phyloP scores from a whole-genome alignment of 106 monocot species.

The Allium cepa region DNA sequence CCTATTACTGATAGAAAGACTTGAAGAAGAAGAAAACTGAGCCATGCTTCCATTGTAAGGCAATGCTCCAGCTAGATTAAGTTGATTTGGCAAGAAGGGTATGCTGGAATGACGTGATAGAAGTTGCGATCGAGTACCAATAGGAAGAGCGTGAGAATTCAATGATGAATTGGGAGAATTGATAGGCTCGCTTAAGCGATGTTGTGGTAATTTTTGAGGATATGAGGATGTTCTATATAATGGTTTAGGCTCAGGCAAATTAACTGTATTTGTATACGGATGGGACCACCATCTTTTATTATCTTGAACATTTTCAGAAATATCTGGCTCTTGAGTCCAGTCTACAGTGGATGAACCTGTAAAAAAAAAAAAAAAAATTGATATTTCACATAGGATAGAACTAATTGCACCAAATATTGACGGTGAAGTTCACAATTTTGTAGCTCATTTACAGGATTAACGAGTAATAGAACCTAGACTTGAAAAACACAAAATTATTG shows the following conservation, averaged over 20 bases:
- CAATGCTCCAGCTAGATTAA: too few species aligned
- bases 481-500: too few species aligned
- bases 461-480: too few species aligned
- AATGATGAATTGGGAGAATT: slow-evolving; percentile 37
- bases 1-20: too few species aligned
- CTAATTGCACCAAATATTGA: too few species aligned
- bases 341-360: slow-evolving; percentile 60
- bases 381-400: too few species aligned
- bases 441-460: too few species aligned
- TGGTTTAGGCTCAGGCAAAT: slow-evolving; percentile 38
- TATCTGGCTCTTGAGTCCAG: slow-evolving; percentile 53
- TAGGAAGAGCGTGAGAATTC: slow-evolving; percentile 57
- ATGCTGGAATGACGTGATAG: slow-evolving; percentile 10
- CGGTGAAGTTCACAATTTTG: too few species aligned
- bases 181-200: slow-evolving; percentile 31
- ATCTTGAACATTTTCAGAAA: slow-evolving; percentile 48
- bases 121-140: slow-evolving; percentile 8
- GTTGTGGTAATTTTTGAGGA: slow-evolving; percentile 45
- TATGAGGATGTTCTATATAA: slow-evolving; percentile 75
- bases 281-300: slow-evolving; percentile 82
- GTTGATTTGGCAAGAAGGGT: neutral
- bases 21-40: too few species aligned
- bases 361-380: neutral
- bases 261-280: slow-evolving; percentile 29
- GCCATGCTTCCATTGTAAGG: too few species aligned